These are phyloP conservation scores for Fusarium vanettenii DNA, from an alignment of 2,329 filamentous ascomycete genomes.

Conservation along the genomic window DNA sequence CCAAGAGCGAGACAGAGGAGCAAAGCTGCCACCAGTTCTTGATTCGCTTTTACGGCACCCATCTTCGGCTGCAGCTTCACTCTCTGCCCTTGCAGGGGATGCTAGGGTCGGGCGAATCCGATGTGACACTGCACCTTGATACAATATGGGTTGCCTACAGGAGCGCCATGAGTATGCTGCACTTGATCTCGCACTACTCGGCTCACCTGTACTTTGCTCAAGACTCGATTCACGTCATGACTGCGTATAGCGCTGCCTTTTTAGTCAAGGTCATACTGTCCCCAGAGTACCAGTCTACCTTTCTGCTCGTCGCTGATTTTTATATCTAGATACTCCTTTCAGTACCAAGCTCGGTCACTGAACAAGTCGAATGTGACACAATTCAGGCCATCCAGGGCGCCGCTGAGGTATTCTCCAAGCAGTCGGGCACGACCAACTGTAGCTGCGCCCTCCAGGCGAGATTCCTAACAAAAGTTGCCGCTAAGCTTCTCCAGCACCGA, in stretches of 20 bases:
- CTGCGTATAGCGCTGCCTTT: constrained; percentile 54
- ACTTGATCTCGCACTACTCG: constrained; percentile 45
- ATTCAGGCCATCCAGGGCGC: constrained; percentile 31
- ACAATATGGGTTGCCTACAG: constrained; percentile 48
- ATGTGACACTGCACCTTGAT: constrained; percentile 42
- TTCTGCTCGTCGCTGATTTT: neutral
- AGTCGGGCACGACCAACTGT: constrained; percentile 42
- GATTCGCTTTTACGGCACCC: constrained; percentile 52
- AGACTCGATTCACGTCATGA: constrained; percentile 56
- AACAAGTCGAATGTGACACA: constrained; percentile 9
- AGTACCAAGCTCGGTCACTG: constrained; percentile 1
- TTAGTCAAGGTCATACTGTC: constrained; percentile 48
- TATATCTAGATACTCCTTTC: constrained; percentile 3
- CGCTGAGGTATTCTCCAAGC: constrained; percentile 40
- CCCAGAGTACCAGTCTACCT: neutral
- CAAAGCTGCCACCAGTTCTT: constrained; percentile 50
- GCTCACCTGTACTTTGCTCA: constrained; percentile 53
- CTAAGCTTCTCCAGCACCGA: neutral
- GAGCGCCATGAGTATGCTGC: constrained; percentile 46
- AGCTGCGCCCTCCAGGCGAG: constrained; percentile 48
- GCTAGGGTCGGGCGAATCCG: constrained; percentile 35
- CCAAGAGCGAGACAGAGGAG: neutral
- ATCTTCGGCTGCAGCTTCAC: constrained; percentile 52
- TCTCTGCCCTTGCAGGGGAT: constrained; percentile 50
- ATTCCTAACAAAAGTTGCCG: constrained; percentile 43